A percentile compares a stretch with the other conserved stretches of the same genome.
Evolutionary conservation across 129 eudicot genomes (phyloP).

Genomic region (Centaurea solstitialis): DNA sequence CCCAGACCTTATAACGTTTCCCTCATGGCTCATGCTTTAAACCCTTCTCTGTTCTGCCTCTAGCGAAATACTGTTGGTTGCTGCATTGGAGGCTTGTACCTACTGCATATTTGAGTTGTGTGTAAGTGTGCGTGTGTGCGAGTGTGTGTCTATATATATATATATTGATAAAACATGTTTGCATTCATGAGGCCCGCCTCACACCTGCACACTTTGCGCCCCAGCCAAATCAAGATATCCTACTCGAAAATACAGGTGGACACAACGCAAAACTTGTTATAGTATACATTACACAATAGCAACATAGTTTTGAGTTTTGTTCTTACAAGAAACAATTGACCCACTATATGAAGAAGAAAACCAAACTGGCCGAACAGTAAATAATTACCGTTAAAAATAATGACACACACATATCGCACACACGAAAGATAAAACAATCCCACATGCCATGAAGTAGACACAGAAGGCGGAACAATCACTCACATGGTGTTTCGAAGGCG

Average conservation of each 20-base stretch:
- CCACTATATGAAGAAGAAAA: background rate
- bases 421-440: constrained; percentile 13
- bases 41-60: too few species aligned
- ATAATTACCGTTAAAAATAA: constrained; percentile 13
- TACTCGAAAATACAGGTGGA: background rate
- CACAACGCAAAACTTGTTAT: constrained; percentile 11
- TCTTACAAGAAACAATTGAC: constrained; percentile 5
- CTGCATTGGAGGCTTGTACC: too few species aligned
- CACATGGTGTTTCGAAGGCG: background rate
- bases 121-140: too few species aligned
- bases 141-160: too few species aligned
- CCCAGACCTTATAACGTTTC: too few species aligned
- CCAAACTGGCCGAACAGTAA: constrained; percentile 19
- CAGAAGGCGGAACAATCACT: background rate
- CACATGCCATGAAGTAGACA: background rate
- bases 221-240: background rate
- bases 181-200: too few species aligned
- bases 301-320: constrained; percentile 1
- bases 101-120: too few species aligned
- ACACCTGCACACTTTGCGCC: too few species aligned
- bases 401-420: constrained; percentile 24
- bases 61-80: too few species aligned
- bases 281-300: constrained; percentile 11
- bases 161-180: too few species aligned
- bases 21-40: too few species aligned